These are phyloP conservation scores for Chlamydomonas schloesseri DNA, from an alignment of 139 green algal genomes.

Conservation along the genomic window DNA sequence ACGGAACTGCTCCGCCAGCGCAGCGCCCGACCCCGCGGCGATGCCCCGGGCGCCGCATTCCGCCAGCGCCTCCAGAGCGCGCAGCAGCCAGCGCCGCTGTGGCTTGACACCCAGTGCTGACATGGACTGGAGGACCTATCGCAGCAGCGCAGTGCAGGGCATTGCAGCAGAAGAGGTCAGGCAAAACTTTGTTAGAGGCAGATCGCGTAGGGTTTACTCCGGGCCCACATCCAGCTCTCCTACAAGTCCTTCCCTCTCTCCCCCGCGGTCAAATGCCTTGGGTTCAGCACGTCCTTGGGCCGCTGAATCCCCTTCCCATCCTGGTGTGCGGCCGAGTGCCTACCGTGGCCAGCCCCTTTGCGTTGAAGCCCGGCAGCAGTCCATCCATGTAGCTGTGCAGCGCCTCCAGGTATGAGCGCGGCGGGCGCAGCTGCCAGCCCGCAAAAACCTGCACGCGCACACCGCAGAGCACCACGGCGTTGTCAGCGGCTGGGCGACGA, in stretches of 20 bases:
- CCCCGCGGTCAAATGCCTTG: too few species aligned
- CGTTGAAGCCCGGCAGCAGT: neutral
- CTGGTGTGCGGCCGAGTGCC: neutral
- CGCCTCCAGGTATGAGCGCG: slow-evolving; percentile 17
- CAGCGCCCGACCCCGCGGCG: neutral
- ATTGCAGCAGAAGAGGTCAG: too few species aligned
- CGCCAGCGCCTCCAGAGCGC: neutral
- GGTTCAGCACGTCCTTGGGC: too few species aligned
- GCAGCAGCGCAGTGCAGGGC: neutral
- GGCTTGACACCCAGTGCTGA: neutral
- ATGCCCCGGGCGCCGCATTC: neutral
- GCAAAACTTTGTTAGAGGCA: neutral
- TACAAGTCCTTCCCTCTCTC: too few species aligned
- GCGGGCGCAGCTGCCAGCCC: slow-evolving; percentile 25
- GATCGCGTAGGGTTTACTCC: neutral
- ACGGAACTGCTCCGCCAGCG: neutral
- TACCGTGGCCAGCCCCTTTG: slow-evolving; percentile 17
- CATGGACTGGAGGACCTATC: slow-evolving; percentile 30
- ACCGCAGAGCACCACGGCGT: too few species aligned
- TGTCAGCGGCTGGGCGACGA: too few species aligned
- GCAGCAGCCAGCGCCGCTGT: slow-evolving; percentile 17
- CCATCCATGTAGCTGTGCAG: neutral
- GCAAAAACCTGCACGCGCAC: slow-evolving; percentile 10
- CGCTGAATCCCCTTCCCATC: too few species aligned
- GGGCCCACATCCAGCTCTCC: too few species aligned